These are phyloP conservation scores for Phytophthora europaea DNA, from an alignment of 352 stramenopile species.

Conservation along the genomic window DNA sequence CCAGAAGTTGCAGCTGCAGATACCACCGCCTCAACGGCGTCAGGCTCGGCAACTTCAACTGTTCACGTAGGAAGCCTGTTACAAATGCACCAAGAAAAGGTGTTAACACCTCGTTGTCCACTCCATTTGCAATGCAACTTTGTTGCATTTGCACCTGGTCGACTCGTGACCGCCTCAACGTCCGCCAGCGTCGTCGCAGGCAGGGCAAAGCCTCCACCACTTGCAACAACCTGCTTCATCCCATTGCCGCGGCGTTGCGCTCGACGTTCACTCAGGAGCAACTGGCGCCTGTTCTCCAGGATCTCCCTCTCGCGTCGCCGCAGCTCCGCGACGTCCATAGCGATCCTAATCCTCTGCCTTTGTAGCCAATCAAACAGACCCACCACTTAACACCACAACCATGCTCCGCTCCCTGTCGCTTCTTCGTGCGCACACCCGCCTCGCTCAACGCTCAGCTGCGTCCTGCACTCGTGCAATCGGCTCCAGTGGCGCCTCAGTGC, in stretches of 20 bases:
- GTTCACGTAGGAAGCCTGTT: constrained; percentile 57
- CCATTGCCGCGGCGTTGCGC: constrained; percentile 4
- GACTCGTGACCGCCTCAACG: constrained; percentile 30
- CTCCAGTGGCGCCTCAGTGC: background rate
- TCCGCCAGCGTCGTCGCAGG: constrained; percentile 26
- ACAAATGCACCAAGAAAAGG: background rate
- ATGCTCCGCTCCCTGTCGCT: background rate
- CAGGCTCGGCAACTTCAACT: constrained; percentile 34
- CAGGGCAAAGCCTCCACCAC: background rate
- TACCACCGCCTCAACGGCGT: constrained; percentile 54
- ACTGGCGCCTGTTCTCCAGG: constrained; percentile 7
- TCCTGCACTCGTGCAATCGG: background rate
- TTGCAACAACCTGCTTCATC: background rate
- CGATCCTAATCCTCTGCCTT: background rate
- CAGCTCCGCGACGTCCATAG: constrained; percentile 13
- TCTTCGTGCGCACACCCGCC: background rate
- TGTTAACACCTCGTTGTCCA: background rate
- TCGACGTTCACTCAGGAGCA: constrained; percentile 33
- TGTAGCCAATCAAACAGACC: constrained; percentile 9
- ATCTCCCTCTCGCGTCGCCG: constrained; percentile 9
- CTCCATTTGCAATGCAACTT: background rate
- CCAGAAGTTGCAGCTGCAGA: constrained; percentile 52
- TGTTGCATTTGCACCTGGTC: constrained; percentile 32
- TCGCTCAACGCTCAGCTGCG: background rate
- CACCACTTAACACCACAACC: background rate